These are phyloP conservation scores for Crithidia bombi DNA, from an alignment of 208 protist species.

Conservation along the genomic window DNA sequence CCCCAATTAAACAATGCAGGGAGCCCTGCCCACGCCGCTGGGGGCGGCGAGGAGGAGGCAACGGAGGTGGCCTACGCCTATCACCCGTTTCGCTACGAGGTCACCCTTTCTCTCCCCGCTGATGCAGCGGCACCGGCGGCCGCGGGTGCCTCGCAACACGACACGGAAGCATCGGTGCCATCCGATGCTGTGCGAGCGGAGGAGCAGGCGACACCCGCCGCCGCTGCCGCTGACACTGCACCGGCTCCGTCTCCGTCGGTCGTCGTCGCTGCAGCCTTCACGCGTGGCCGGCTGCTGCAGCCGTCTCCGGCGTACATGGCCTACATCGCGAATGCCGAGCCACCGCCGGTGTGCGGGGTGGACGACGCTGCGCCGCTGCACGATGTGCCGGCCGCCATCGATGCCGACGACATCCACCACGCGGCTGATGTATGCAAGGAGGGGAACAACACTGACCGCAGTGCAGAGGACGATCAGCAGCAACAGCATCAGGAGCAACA, in stretches of 20 bases:
- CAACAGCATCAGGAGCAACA: background rate
- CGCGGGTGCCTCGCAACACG: background rate
- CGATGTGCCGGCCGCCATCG: constrained; percentile 57
- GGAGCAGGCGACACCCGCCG: background rate
- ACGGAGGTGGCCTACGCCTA: constrained; percentile 43
- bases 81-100: constrained; percentile 67
- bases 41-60: constrained; percentile 14
- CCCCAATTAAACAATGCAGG: too few relatives aligned
- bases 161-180: background rate
- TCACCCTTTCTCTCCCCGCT: constrained; percentile 26
- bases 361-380: constrained; percentile 59
- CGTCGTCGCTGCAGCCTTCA: constrained; percentile 36
- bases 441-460: background rate
- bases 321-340: constrained; percentile 62
- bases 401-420: constrained; percentile 13
- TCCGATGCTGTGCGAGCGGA: background rate
- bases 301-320: constrained; percentile 50
- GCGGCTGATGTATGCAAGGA: background rate
- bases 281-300: constrained; percentile 62
- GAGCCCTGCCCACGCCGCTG: too few relatives aligned
- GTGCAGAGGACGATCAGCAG: background rate
- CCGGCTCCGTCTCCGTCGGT: too few relatives aligned
- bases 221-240: background rate
- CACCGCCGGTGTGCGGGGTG: constrained; percentile 36
- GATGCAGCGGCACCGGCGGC: background rate